Evolutionary conservation across 768 basidiomycete species (phyloP).

Genomic region (Panellus pusillus): DNA sequence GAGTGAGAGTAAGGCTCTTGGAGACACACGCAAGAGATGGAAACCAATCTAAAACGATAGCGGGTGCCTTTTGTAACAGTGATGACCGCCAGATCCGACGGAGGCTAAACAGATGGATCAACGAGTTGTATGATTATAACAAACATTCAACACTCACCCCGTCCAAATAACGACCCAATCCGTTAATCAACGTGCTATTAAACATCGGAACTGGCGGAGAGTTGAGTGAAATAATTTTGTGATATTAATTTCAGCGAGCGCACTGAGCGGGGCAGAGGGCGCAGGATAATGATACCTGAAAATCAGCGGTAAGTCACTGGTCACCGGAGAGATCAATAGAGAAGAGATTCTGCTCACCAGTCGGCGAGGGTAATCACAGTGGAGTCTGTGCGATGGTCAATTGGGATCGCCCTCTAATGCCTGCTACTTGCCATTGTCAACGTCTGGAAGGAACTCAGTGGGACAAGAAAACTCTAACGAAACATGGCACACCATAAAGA

Average conservation of each 20-base stretch:
- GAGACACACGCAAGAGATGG: neutral
- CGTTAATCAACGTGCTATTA: neutral
- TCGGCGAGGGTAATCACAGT: constrained; percentile 39
- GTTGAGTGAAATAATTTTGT: too few relatives aligned
- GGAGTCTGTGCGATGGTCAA: constrained; percentile 17
- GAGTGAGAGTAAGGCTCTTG: too few relatives aligned
- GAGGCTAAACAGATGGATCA: too few relatives aligned
- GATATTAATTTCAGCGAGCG: too few relatives aligned
- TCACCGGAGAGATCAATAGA: too few relatives aligned
- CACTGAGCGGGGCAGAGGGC: too few relatives aligned
- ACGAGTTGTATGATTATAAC: too few relatives aligned
- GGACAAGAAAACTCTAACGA: neutral
- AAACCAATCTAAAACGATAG: neutral
- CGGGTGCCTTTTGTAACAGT: constrained; percentile 23
- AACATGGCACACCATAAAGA: neutral
- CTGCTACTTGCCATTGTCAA: neutral
- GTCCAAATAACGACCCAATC: too few relatives aligned
- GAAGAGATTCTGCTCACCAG: constrained; percentile 24
- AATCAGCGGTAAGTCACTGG: too few relatives aligned
- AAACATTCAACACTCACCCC: neutral
- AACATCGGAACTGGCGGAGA: neutral
- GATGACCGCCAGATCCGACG: neutral
- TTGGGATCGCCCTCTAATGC: constrained; percentile 4
- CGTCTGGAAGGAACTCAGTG: neutral
- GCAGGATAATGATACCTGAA: too few relatives aligned